phyloP scores from a whole-genome alignment of 148 eudicot genomes.

The Cornus florida region DNA sequence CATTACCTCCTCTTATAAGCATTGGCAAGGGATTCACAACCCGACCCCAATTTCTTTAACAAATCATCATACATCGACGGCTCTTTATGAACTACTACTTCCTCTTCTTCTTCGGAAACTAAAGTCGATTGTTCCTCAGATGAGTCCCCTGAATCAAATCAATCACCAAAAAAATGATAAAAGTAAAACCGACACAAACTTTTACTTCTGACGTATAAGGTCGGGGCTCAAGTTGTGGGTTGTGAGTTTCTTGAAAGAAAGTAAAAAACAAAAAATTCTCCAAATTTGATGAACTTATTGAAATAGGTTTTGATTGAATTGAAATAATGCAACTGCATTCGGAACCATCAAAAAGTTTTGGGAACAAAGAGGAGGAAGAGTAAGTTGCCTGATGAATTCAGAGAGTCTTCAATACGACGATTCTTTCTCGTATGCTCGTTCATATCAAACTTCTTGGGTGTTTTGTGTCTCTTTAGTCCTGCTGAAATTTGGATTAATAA shows the following conservation, averaged over 20 bases:
- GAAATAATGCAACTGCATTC: background rate
- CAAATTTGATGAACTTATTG: background rate
- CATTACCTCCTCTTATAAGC: constrained; percentile 40
- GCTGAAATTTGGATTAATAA: background rate
- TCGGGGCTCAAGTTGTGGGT: too few species aligned
- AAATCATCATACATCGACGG: constrained; percentile 55
- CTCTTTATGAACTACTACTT: constrained; percentile 34
- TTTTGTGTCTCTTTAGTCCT: constrained; percentile 16
- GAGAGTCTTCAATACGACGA: constrained; percentile 2
- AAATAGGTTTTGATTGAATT: background rate
- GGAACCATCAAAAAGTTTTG: background rate
- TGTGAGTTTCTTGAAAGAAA: too few species aligned
- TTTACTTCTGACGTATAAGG: too few species aligned
- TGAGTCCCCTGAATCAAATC: constrained; percentile 15
- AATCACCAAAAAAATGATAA: background rate
- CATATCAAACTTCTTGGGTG: background rate
- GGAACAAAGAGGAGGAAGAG: background rate
- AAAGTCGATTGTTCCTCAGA: constrained; percentile 27
- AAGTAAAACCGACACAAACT: too few species aligned
- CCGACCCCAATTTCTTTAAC: constrained; percentile 42
- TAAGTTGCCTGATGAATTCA: constrained; percentile 20
- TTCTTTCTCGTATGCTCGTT: constrained; percentile 12
- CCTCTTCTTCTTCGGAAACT: constrained; percentile 41
- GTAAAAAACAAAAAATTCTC: too few species aligned
- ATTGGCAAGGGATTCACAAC: constrained; percentile 22